Evolutionary conservation across 352 stramenopile genomes (phyloP).

Genomic region (Phytophthora macrochlamydospora): DNA sequence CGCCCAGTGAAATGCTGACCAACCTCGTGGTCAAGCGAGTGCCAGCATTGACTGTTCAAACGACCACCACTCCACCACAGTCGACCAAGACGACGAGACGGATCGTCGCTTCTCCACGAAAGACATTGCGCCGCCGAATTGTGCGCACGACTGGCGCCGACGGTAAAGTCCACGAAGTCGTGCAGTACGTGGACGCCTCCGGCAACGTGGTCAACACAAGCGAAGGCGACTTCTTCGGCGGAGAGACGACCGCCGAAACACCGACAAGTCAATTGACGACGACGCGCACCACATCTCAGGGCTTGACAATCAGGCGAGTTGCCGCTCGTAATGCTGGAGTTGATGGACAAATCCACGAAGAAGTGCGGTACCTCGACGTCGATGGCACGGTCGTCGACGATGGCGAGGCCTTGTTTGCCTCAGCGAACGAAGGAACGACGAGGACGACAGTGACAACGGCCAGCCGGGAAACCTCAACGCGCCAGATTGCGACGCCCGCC

Average conservation of each 20-base stretch:
- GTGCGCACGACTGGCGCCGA: constrained; percentile 21
- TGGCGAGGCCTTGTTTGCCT: not conserved
- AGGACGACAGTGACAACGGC: not conserved
- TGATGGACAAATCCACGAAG: constrained; percentile 21
- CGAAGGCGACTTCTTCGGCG: constrained; percentile 15
- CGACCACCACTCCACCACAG: constrained; percentile 18
- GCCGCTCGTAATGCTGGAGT: constrained; percentile 17
- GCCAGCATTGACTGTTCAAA: constrained; percentile 6
- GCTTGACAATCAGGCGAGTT: constrained; percentile 16
- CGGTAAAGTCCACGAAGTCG: constrained; percentile 21
- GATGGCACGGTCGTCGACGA: constrained; percentile 15
- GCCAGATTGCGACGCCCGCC: constrained; percentile 18
- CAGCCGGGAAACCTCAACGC: constrained; percentile 4
- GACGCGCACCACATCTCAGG: constrained; percentile 9
- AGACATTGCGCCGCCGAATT: constrained; percentile 28
- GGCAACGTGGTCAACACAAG: constrained; percentile 16
- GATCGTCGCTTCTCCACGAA: constrained; percentile 27
- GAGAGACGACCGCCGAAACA: not conserved
- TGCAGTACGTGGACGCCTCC: constrained; percentile 24
- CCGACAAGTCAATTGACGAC: constrained; percentile 9
- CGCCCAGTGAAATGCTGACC: constrained; percentile 10
- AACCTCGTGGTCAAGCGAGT: constrained; percentile 33
- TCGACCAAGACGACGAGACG: constrained; percentile 22
- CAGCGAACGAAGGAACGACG: not conserved
- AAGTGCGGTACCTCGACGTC: constrained; percentile 21